A percentile compares a stretch with the other conserved stretches of the same genome.
Evolutionary conservation across 805 yeast genomes (phyloP).

Genomic region (Starmerella apis): DNA sequence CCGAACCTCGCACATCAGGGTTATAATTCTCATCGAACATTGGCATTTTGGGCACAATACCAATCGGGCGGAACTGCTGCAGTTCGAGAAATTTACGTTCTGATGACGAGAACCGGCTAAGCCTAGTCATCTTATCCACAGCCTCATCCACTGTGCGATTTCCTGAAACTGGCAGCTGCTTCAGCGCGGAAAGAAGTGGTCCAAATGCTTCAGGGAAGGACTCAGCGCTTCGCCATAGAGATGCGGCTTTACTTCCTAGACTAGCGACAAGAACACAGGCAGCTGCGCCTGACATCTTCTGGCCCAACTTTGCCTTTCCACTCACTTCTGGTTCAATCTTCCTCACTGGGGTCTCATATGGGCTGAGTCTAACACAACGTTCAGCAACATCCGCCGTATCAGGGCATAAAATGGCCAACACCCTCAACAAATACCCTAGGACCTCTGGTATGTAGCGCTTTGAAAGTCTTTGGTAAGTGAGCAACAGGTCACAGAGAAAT

Average conservation of each 20-base stretch:
- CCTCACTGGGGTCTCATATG: not conserved
- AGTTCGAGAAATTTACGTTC: slow-evolving; percentile 62
- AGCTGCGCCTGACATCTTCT: not conserved
- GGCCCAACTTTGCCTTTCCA: slow-evolving; percentile 1
- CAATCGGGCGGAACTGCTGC: slow-evolving; percentile 74
- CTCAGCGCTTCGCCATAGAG: slow-evolving; percentile 28
- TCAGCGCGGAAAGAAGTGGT: slow-evolving; percentile 21
- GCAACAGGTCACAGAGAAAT: slow-evolving; percentile 51
- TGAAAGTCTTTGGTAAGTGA: slow-evolving; percentile 67
- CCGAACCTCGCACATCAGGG: slow-evolving; percentile 88
- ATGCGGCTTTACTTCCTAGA: slow-evolving; percentile 19
- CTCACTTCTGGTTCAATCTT: not conserved
- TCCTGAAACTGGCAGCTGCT: slow-evolving; percentile 21
- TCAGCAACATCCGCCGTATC: slow-evolving; percentile 3
- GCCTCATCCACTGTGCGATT: slow-evolving; percentile 30
- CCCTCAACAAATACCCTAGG: slow-evolving; percentile 38
- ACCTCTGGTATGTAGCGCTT: slow-evolving; percentile 79
- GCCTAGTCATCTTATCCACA: slow-evolving; percentile 26
- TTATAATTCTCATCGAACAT: slow-evolving; percentile 91
- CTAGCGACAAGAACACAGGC: slow-evolving; percentile 16
- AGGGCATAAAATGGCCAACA: slow-evolving; percentile 9
- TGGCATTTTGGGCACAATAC: slow-evolving; percentile 79
- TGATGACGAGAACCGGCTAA: slow-evolving; percentile 37
- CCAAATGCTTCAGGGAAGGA: slow-evolving; percentile 28
- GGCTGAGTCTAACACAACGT: slow-evolving; percentile 10